A percentile compares a stretch with the other conserved stretches of the same genome.
phyloP scores from a whole-genome alignment of 2,329 filamentous ascomycete genomes.

The Nothopassalora personata region DNA sequence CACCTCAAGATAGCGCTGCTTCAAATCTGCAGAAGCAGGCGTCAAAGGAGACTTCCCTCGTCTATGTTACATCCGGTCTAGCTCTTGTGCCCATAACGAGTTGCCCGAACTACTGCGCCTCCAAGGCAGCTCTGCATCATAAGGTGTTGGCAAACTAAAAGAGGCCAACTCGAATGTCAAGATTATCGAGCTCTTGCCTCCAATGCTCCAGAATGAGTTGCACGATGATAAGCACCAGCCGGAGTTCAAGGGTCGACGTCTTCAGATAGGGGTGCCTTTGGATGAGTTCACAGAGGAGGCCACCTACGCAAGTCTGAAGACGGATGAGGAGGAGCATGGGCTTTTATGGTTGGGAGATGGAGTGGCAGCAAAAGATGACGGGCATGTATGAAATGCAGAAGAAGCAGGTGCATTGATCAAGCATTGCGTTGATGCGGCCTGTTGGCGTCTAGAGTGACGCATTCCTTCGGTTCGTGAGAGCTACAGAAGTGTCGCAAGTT shows the following conservation, averaged over 20 bases:
- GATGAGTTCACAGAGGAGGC: slow-evolving; percentile 48
- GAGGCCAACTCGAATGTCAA: slow-evolving; percentile 44
- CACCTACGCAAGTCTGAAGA: slow-evolving; percentile 44
- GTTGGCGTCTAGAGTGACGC: neutral
- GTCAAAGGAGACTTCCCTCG: slow-evolving; percentile 37
- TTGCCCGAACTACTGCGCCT: slow-evolving; percentile 50
- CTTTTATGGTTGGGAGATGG: slow-evolving; percentile 41
- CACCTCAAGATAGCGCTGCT: slow-evolving; percentile 48
- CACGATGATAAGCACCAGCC: slow-evolving; percentile 53
- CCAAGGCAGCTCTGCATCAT: slow-evolving; percentile 52
- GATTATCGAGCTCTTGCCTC: slow-evolving; percentile 52
- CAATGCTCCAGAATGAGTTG: slow-evolving; percentile 53
- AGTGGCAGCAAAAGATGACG: slow-evolving; percentile 42
- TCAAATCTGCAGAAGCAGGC: slow-evolving; percentile 44
- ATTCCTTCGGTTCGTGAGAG: neutral
- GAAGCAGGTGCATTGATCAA: neutral
- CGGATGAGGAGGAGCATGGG: no score
- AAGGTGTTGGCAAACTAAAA: slow-evolving; percentile 46
- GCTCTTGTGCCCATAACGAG: slow-evolving; percentile 46
- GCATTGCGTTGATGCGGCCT: neutral
- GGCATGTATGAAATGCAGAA: slow-evolving; percentile 21
- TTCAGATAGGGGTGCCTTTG: slow-evolving; percentile 51
- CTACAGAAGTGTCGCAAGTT: neutral
- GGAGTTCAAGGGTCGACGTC: slow-evolving; percentile 41
- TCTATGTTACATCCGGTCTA: slow-evolving; percentile 48